phyloP scores from a whole-genome alignment of 768 basidiomycete species.

The Auricularia sp. region DNA sequence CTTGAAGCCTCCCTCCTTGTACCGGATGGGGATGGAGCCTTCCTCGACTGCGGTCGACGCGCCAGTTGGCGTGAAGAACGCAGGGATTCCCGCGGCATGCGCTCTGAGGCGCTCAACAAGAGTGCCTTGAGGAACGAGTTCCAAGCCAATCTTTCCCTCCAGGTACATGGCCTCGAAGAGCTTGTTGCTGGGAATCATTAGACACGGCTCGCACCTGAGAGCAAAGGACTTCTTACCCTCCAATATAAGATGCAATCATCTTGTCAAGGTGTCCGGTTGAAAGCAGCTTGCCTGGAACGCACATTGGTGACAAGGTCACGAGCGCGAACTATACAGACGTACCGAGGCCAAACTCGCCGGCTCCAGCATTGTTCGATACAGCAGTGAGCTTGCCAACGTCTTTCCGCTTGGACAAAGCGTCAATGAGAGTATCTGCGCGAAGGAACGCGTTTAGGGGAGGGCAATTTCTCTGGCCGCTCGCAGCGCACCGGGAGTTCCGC shows the following conservation, averaged over 20 bases:
- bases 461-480: background rate
- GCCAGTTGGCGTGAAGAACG: constrained; percentile 90
- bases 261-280: constrained; percentile 68
- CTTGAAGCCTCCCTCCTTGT: constrained; percentile 63
- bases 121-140: constrained; percentile 88
- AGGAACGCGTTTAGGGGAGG: background rate
- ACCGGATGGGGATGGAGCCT: constrained; percentile 68
- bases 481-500: constrained; percentile 69
- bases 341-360: constrained; percentile 63
- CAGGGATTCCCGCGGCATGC: constrained; percentile 85
- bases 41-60: constrained; percentile 75
- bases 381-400: constrained; percentile 70
- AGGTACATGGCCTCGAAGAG: constrained; percentile 76
- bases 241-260: constrained; percentile 84
- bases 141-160: constrained; percentile 68
- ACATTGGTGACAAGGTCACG: background rate
- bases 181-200: constrained; percentile 51
- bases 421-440: constrained; percentile 66
- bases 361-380: constrained; percentile 83
- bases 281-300: constrained; percentile 53
- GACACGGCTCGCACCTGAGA: background rate
- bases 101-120: constrained; percentile 82
- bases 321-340: constrained; percentile 10
- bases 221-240: constrained; percentile 40
- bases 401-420: constrained; percentile 60